Base-by-base conservation (phyloP, 768 basidiomycete genomes). In the Hortiboletus campestris region DNA sequence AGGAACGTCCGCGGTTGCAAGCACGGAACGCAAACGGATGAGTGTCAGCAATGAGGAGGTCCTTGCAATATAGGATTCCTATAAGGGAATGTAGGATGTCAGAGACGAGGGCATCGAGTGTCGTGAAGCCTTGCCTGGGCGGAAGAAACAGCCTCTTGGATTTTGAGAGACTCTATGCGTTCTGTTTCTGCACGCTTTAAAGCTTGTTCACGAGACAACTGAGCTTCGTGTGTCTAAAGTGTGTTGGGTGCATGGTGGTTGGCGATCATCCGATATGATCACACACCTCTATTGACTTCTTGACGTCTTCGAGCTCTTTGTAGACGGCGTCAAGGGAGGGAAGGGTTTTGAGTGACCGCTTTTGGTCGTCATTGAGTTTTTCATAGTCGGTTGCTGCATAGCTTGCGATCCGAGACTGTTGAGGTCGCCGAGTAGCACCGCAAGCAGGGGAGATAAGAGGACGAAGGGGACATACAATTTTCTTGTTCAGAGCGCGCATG, bases 291-390 rank as follows among this genome's bases (percentile, higher is more conserved):
- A 94, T 79, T 40, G 80, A 83, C 69, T 89, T 93, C 71, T 88
- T 89, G 42, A 94, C 82, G 54, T 94, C 94, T 25, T 82, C 84
- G 14, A 96, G 74, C 63, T 95, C 94, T 65, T 90, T 91, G 61
- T 85, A 81, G 39, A 85, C 77, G 11, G 85, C 89, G 65, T 95
- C 92, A 20, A 95, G 76, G 7, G 79, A 76, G 11, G 93, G 82
- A 42, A 96, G 82, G 17, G 82, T 85, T 60, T 83, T 88, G 49
- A 94, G 63, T 2, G 81, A 77, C 34, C 85, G 83, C 60, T 80
- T 88, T 74, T 97, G 94, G 72, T 96, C 94, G 40, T 93, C 90
- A 59, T 96, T 91, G 51, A 95, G 81, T 64, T 88, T 87, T 51
- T 85, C 84, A 4, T 79, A 70, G 28, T 85, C 84, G 19, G 81